Percentiles rank a stretch among this genome's conserved stretches.
Conservation (phyloP, 345 rosid genomes). For the Lepidium didymum region DNA sequence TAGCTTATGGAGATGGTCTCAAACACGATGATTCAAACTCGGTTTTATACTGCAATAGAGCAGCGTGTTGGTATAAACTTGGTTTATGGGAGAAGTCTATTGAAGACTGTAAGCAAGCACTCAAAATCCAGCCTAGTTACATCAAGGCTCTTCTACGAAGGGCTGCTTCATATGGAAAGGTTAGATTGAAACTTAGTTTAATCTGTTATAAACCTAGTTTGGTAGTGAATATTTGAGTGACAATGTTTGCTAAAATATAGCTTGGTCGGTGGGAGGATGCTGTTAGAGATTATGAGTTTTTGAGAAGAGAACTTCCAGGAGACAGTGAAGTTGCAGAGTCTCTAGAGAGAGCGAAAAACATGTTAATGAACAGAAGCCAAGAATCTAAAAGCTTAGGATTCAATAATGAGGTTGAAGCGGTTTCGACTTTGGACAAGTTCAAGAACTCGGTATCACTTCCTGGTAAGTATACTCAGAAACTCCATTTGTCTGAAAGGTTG, state of each 20-base stretch:
- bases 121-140: slow-evolving; percentile 63
- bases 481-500: not conserved
- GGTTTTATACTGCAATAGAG: slow-evolving; percentile 92
- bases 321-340: slow-evolving; percentile 70
- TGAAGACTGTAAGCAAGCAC: slow-evolving; percentile 83
- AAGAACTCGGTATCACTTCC: slow-evolving; percentile 45
- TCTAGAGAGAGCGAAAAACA: slow-evolving; percentile 57
- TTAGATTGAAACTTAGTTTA: slow-evolving; percentile 10
- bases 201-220: not conserved
- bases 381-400: slow-evolving; percentile 39
- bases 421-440: slow-evolving; percentile 45
- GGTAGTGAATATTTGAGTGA: not conserved
- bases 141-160: slow-evolving; percentile 81
- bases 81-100: slow-evolving; percentile 81
- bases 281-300: slow-evolving; percentile 71
- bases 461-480: slow-evolving; percentile 34
- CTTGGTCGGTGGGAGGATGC: slow-evolving; percentile 71
- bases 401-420: slow-evolving; percentile 55
- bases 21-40: slow-evolving; percentile 53
- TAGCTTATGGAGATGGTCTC: slow-evolving; percentile 93
- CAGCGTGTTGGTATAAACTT: slow-evolving; percentile 95
- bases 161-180: slow-evolving; percentile 92
- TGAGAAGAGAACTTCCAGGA: slow-evolving; percentile 72
- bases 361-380: slow-evolving; percentile 50
- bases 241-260: slow-evolving; percentile 13